Evolutionary conservation across 1,284 basidiomycete genomes (phyloP), one percentile per base, ranked within the genome.

Genomic region (Boletus sp.): DNA sequence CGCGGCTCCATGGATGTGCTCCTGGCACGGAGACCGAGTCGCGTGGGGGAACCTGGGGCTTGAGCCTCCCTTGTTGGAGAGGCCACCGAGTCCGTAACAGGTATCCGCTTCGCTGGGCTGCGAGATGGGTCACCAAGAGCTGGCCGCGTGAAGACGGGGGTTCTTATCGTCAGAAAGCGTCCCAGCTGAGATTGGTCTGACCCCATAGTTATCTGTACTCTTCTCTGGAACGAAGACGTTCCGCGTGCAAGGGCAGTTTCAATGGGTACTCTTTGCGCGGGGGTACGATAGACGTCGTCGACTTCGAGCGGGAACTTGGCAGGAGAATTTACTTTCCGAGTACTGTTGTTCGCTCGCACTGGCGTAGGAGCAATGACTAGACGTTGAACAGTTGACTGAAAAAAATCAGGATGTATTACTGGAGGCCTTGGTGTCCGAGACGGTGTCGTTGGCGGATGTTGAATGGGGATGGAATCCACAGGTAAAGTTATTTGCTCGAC

Each of bases 221-320:
- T 70, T 63, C 80, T 84, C 60, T 78, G 74, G 1, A 80, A 74
- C 4, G 83, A 84, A 27, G 80, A 66, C 54, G 77, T 78, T 7
- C 82, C 82, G 43, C 78, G 76, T 12, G 74, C 71, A 60, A 84
- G 70, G 2, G 80, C 80, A 60, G 82, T 73, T 35, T 78, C 71
- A 7, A 88, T 78, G 11, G 80, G 80, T 49, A 89, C 78, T 59
- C 86, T 79, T 49, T 82, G 80, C 6, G 86, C 85, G 43, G 86
- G 86, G 4, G 85, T 84, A 42, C 78, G 79, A 48, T 66, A 64
- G 15, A 74, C 68, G 44, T 80, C 77, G 45, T 77, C 71, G 7
- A 71, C 61, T 24, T 65, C 75, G 20, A 76, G 65, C 20, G 73
- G 73, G 48, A 73, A 65, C 55, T 76, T 77, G 45, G 63, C 63